Conservation (phyloP, 2,329 filamentous ascomycete species). For the Trichoderma simmonsii region DNA sequence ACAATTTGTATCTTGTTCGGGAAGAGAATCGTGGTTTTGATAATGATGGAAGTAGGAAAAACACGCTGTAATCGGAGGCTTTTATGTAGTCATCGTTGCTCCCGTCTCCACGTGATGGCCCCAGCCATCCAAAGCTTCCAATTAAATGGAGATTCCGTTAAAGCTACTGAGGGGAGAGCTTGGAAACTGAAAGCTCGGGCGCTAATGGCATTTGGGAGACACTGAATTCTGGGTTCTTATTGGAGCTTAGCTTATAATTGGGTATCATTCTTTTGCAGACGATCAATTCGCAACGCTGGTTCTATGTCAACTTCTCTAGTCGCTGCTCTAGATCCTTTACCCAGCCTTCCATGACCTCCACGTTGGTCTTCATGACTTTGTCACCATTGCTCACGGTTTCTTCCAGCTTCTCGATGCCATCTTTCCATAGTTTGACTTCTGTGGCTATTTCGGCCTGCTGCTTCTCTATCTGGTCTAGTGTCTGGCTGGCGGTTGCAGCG, state of each 20-base stretch:
- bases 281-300: not conserved
- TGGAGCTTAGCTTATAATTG: constrained; percentile 24
- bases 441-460: constrained; percentile 76
- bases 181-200: not conserved
- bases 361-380: constrained; percentile 70
- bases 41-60: not conserved
- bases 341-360: constrained; percentile 83
- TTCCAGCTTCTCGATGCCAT: constrained; percentile 77
- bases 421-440: constrained; percentile 83
- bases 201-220: not conserved
- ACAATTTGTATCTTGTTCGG: constrained; percentile 12
- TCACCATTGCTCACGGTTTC: constrained; percentile 68
- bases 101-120: constrained; percentile 17
- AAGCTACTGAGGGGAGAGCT: not conserved
- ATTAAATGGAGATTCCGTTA: not conserved
- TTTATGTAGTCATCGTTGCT: not conserved
- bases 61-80: not conserved
- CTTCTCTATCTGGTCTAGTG: constrained; percentile 72
- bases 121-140: not conserved
- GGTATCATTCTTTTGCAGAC: constrained; percentile 29
- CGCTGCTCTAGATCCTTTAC: constrained; percentile 81
- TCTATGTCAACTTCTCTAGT: constrained; percentile 56
- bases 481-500: constrained; percentile 76
- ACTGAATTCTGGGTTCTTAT: not conserved
- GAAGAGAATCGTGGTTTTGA: constrained; percentile 9